Percentiles rank a stretch among this genome's conserved stretches.
Evolutionary conservation across 2,329 filamentous ascomycete species (phyloP).

Genomic region (Lojkania enalia): DNA sequence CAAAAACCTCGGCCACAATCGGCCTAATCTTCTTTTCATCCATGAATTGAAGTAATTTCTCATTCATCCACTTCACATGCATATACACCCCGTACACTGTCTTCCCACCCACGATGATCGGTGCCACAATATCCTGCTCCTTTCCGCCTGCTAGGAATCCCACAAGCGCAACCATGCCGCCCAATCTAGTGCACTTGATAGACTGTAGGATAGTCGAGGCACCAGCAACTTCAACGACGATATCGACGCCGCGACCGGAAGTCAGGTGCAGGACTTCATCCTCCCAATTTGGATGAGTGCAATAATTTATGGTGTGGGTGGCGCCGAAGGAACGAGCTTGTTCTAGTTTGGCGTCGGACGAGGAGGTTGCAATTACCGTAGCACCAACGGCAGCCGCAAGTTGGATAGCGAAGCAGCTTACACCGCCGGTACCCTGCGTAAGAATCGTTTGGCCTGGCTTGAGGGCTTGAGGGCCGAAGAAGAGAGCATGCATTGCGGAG

Average conservation of each 20-base stretch:
- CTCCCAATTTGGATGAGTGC: slow-evolving; percentile 50
- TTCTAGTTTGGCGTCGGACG: slow-evolving; percentile 53
- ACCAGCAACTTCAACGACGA: slow-evolving; percentile 48
- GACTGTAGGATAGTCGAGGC: slow-evolving; percentile 46
- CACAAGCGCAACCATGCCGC: slow-evolving; percentile 53
- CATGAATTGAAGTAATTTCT: slow-evolving; percentile 9
- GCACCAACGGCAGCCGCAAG: slow-evolving; percentile 52
- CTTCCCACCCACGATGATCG: slow-evolving; percentile 12
- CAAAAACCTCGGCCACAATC: slow-evolving; percentile 13
- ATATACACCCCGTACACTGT: slow-evolving; percentile 11
- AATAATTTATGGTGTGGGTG: slow-evolving; percentile 55
- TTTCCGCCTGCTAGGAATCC: slow-evolving; percentile 44
- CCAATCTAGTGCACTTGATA: slow-evolving; percentile 49
- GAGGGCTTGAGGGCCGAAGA: slow-evolving; percentile 7
- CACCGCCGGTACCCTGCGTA: slow-evolving; percentile 13
- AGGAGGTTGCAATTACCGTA: slow-evolving; percentile 54
- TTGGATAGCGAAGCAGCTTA: slow-evolving; percentile 15
- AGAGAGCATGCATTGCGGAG: slow-evolving; percentile 15
- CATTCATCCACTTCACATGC: slow-evolving; percentile 6
- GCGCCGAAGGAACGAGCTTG: slow-evolving; percentile 46
- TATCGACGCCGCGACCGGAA: slow-evolving; percentile 47
- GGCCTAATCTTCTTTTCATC: slow-evolving; percentile 14
- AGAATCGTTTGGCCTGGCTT: slow-evolving; percentile 10
- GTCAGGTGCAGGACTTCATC: slow-evolving; percentile 50
- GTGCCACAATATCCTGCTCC: slow-evolving; percentile 9